Evolutionary conservation across 345 rosid species (phyloP).

Genomic region (Salix exigua): DNA sequence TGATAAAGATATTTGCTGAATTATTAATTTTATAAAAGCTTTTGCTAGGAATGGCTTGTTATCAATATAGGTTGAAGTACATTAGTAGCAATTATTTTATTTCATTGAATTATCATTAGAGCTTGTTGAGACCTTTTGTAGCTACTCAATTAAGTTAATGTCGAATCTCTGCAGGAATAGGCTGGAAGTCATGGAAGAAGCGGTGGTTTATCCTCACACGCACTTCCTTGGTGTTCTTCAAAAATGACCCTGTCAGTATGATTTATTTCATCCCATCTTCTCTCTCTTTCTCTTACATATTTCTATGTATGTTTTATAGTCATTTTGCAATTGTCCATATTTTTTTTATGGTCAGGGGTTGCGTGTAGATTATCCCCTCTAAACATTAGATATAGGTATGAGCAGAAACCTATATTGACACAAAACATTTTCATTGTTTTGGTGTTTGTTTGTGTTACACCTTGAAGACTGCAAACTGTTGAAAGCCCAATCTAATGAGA

Average conservation of each 20-base stretch:
- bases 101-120: neutral
- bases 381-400: neutral
- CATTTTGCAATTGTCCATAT: neutral
- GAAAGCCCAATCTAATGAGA: neutral
- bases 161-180: conserved; percentile 62
- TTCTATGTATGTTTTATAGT: neutral
- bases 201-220: conserved; percentile 99
- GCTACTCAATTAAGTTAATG: neutral
- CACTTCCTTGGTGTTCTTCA: conserved; percentile 95
- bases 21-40: neutral
- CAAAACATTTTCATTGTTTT: neutral
- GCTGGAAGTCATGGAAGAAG: conserved; percentile 99
- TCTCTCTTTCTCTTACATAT: neutral
- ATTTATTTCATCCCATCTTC: conserved; percentile 1
- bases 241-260: conserved; percentile 91
- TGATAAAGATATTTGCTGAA: neutral
- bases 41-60: neutral
- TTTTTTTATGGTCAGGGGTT: neutral
- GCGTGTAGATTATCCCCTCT: neutral
- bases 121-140: neutral
- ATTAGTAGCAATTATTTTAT: neutral
- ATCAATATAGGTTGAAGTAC: neutral
- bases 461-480: neutral
- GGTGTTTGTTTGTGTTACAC: neutral
- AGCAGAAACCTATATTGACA: no score